A percentile compares a stretch with the other conserved stretches of the same genome.
phyloP scores from a whole-genome alignment of 108 stramenopile species.

The Fragilariopsis cylindrus region DNA sequence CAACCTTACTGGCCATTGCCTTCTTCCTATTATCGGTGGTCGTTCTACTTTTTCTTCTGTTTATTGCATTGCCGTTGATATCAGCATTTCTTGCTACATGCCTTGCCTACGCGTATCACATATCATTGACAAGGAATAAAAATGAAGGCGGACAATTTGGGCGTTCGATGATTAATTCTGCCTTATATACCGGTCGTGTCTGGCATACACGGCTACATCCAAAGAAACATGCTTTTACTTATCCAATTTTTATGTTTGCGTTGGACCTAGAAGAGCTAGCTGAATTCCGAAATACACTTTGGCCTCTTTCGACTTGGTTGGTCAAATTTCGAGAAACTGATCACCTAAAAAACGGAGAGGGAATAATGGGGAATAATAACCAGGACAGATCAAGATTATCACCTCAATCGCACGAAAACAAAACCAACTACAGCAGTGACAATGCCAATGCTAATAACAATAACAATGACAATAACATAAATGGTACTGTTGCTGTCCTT shows the following conservation, averaged over 20 bases:
- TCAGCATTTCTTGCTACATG: not conserved
- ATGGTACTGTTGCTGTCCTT: no score
- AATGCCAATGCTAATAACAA: not conserved
- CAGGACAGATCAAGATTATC: not conserved
- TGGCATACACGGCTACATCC: constrained; percentile 76
- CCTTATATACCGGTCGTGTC: constrained; percentile 46
- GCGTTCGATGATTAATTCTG: constrained; percentile 11
- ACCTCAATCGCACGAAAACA: not conserved
- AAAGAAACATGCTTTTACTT: constrained; percentile 69
- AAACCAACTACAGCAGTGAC: not conserved
- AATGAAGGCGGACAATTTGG: no score
- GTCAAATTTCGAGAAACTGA: constrained; percentile 48
- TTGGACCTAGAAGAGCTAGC: constrained; percentile 84
- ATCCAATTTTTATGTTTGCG: constrained; percentile 83
- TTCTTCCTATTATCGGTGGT: not conserved
- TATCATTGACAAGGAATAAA: no score
- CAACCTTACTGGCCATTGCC: not conserved
- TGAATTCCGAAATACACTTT: constrained; percentile 42
- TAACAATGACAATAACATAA: not conserved
- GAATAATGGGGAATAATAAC: constrained; percentile 10
- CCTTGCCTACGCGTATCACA: not conserved
- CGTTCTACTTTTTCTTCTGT: not conserved
- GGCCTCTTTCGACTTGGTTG: constrained; percentile 58
- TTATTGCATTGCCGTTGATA: not conserved
- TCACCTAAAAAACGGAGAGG: constrained; percentile 83